phyloP scores from a whole-genome alignment of 2,329 filamentous ascomycete species.

The Salinomyces thailandicus region DNA sequence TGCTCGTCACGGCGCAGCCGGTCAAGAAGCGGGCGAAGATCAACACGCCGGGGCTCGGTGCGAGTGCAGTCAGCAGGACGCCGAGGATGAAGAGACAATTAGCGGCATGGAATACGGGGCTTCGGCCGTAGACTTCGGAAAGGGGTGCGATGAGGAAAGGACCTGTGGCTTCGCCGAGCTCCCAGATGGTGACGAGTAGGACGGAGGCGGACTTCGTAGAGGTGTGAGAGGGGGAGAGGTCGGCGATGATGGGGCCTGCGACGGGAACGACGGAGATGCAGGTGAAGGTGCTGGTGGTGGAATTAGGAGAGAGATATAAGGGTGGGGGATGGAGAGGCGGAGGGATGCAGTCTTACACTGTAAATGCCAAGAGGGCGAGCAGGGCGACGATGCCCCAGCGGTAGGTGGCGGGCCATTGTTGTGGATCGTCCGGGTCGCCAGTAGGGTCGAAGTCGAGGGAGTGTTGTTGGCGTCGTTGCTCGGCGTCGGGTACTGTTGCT shows the following conservation, averaged over 20 bases:
- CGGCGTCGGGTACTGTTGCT: not conserved
- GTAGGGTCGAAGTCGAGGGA: constrained; percentile 38
- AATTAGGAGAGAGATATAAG: not conserved
- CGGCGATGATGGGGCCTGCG: constrained; percentile 17
- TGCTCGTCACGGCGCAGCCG: constrained; percentile 34
- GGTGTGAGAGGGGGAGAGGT: constrained; percentile 16
- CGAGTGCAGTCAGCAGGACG: constrained; percentile 30
- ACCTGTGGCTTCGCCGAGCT: constrained; percentile 38
- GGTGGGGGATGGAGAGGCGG: not conserved
- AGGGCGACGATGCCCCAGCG: constrained; percentile 46
- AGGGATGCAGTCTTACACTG: constrained; percentile 34
- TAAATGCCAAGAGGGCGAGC: constrained; percentile 46
- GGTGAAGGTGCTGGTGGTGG: constrained; percentile 18
- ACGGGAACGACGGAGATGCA: constrained; percentile 24
- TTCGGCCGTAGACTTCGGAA: constrained; percentile 35
- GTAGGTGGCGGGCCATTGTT: constrained; percentile 41
- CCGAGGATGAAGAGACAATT: constrained; percentile 38
- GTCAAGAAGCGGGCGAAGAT: constrained; percentile 36
- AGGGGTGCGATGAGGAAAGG: constrained; percentile 37
- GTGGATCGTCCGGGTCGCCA: constrained; percentile 27
- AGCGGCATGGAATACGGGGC: constrained; percentile 27
- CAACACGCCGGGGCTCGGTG: constrained; percentile 29
- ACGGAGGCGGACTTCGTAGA: constrained; percentile 17
- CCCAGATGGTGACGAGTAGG: constrained; percentile 32
- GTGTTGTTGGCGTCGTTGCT: too few species aligned